Percentiles rank a stretch among this genome's conserved stretches.
Evolutionary conservation across 1,284 basidiomycete species (phyloP).

Genomic region (Naganishia albida): DNA sequence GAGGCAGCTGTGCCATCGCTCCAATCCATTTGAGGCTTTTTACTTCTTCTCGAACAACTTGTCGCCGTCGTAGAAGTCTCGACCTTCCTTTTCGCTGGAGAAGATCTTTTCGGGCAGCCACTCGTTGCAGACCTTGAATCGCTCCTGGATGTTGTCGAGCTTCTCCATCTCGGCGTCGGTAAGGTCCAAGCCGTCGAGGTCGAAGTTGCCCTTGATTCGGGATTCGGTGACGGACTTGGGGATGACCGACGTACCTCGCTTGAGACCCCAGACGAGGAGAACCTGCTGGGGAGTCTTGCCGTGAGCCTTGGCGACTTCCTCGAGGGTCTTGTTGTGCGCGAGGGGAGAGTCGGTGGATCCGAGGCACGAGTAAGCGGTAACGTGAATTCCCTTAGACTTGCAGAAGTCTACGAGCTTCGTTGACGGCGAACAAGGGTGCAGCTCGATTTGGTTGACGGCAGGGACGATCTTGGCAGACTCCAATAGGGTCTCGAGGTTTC

Average conservation of each 20-base stretch:
- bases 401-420: conserved; percentile 35
- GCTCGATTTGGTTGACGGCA: conserved; percentile 72
- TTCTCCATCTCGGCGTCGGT: conserved; percentile 34
- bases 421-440: conserved; percentile 28
- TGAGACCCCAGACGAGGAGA: conserved; percentile 33
- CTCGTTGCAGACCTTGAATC: conserved; percentile 37
- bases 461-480: conserved; percentile 65
- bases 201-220: conserved; percentile 35
- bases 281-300: conserved; percentile 28
- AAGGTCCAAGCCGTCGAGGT: conserved; percentile 34
- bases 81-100: conserved; percentile 23
- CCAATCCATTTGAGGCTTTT: background rate
- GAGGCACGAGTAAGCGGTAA: conserved; percentile 38
- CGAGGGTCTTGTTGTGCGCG: conserved; percentile 30
- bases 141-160: conserved; percentile 27
- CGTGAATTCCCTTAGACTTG: conserved; percentile 36
- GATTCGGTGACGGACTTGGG: conserved; percentile 35
- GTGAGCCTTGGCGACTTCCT: conserved; percentile 33
- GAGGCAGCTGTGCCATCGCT: background rate
- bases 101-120: conserved; percentile 36
- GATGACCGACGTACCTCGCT: conserved; percentile 34
- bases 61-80: conserved; percentile 32
- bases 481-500: conserved; percentile 64
- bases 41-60: conserved; percentile 30
- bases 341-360: conserved; percentile 36